A percentile compares a stretch with the other conserved stretches of the same genome.
These are phyloP conservation scores for Nakaseomyces delphensis DNA, from an alignment of 1,139 yeast genomes.

Conservation along the genomic window DNA sequence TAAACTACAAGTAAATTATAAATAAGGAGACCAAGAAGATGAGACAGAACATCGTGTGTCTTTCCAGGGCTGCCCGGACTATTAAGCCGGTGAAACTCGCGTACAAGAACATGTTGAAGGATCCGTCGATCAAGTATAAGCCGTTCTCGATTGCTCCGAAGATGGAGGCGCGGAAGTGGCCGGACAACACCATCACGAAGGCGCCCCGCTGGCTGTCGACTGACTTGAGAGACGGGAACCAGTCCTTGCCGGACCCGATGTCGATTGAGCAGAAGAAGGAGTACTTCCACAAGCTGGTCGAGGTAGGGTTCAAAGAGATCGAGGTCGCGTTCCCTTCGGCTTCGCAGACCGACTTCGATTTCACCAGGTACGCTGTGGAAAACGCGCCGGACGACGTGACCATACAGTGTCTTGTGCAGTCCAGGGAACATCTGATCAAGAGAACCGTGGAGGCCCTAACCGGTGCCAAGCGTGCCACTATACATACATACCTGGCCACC, in stretches of 20 bases:
- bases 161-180: conserved; percentile 82
- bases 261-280: conserved; percentile 79
- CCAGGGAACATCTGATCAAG: conserved; percentile 79
- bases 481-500: conserved; percentile 87
- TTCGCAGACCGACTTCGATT: conserved; percentile 90
- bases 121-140: conserved; percentile 72
- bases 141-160: conserved; percentile 53
- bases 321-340: conserved; percentile 97
- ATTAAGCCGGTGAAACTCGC: conserved; percentile 29
- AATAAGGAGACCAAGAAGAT: neutral
- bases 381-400: conserved; percentile 88
- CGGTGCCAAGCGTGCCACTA: conserved; percentile 85
- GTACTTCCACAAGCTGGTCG: conserved; percentile 75
- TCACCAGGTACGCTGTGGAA: conserved; percentile 87
- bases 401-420: conserved; percentile 86
- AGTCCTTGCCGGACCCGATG: conserved; percentile 97
- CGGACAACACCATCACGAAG: conserved; percentile 57
- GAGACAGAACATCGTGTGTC: neutral
- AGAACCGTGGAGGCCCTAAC: conserved; percentile 82
- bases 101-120: conserved; percentile 46
- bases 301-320: conserved; percentile 89
- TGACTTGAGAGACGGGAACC: conserved; percentile 94
- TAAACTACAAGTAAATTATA: neutral
- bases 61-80: conserved; percentile 16
- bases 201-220: conserved; percentile 97